Evolutionary conservation across 192 early-diverging fungal genomes (phyloP).

Genomic region (Kappamyces sp.): DNA sequence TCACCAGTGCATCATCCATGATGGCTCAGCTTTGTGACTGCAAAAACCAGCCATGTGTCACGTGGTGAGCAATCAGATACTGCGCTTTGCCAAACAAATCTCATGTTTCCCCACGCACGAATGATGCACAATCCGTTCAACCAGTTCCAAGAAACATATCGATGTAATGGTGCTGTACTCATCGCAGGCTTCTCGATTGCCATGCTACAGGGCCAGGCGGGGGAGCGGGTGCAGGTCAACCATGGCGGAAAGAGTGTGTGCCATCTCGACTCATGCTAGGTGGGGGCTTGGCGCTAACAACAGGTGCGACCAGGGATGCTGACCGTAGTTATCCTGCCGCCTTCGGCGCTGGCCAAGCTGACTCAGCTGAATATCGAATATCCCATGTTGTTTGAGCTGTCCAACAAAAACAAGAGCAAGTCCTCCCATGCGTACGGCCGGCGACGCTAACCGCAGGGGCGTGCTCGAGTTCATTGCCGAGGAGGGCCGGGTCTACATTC

Average conservation of each 20-base stretch:
- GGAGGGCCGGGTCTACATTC: slow-evolving; percentile 90
- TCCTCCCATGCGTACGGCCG: slow-evolving; percentile 64
- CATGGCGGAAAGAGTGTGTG: slow-evolving; percentile 78
- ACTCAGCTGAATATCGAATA: slow-evolving; percentile 81
- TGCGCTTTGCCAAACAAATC: too few species aligned
- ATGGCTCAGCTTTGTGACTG: not conserved
- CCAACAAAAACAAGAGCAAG: slow-evolving; percentile 46
- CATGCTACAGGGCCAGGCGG: slow-evolving; percentile 65
- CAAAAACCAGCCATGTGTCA: not conserved
- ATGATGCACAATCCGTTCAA: not conserved
- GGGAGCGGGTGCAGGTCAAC: slow-evolving; percentile 54
- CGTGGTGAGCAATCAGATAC: not conserved
- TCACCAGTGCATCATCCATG: not conserved
- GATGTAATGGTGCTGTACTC: slow-evolving; percentile 25
- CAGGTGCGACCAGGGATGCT: not conserved
- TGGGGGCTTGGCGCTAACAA: not conserved
- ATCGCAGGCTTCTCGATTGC: slow-evolving; percentile 53
- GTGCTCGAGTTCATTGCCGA: slow-evolving; percentile 98
- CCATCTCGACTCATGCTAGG: not conserved
- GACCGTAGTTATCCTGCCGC: slow-evolving; percentile 65
- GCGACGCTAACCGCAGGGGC: slow-evolving; percentile 34
- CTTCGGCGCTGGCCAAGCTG: slow-evolving; percentile 65
- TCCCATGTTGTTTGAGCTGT: slow-evolving; percentile 87
- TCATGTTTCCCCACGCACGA: too few species aligned
- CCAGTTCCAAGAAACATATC: slow-evolving; percentile 25